Percentiles rank a stretch among this genome's conserved stretches.
Evolutionary conservation across 192 early-diverging fungal species (phyloP).

Genomic region (Rhizophagus prolifer): DNA sequence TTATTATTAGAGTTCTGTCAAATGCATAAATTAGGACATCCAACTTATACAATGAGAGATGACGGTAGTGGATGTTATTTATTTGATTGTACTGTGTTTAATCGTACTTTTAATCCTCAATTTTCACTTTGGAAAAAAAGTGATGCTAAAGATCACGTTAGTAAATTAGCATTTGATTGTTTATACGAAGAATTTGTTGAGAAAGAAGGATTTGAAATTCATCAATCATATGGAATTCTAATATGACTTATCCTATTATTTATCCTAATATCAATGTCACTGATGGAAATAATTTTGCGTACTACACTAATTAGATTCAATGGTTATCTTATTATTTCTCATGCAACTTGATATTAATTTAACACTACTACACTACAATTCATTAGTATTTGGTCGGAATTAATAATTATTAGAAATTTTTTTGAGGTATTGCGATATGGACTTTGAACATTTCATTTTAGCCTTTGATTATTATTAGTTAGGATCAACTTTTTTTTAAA

Average conservation of each 20-base stretch:
- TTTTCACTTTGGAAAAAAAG: constrained; percentile 11
- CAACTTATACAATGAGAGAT: constrained; percentile 4
- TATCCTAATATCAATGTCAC: not conserved
- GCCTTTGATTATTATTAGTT: too few species aligned
- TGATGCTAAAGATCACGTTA: constrained; percentile 19
- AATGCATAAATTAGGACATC: constrained; percentile 18
- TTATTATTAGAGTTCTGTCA: constrained; percentile 24
- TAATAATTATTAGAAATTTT: not conserved
- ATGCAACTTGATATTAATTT: not conserved
- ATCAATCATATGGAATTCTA: not conserved
- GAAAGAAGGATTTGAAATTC: not conserved
- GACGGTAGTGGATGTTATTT: constrained; percentile 16
- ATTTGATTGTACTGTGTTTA: not conserved
- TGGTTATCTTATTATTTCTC: not conserved
- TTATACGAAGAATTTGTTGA: constrained; percentile 1
- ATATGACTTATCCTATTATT: not conserved
- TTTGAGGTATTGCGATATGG: too few species aligned
- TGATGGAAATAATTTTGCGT: not conserved
- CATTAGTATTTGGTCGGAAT: not conserved
- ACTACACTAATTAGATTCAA: not conserved
- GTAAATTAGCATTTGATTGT: not conserved
- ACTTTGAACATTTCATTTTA: too few species aligned
- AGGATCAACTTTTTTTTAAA: too few species aligned
- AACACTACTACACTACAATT: not conserved
- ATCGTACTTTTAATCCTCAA: not conserved